Evolutionary conservation across 2,329 filamentous ascomycete species (phyloP), one percentile per base, ranked within the genome.

Genomic region (Ophiostoma fasciatum): DNA sequence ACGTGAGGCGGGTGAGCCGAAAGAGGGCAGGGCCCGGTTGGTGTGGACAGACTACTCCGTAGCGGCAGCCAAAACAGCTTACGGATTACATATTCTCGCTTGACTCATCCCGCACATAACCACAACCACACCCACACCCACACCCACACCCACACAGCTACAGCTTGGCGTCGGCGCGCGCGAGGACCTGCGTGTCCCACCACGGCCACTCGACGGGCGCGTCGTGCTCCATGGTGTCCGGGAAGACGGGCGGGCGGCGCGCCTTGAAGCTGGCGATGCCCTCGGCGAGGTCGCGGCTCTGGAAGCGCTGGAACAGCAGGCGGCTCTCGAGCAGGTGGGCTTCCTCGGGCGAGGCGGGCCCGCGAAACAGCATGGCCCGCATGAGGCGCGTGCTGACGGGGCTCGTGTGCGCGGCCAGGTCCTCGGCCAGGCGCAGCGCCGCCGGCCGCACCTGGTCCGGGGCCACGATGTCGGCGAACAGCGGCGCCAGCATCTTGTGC

Each of bases 281-380:
- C 51, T 83, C 79, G 25, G 64, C 65, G 35, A 77, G 71, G 47
- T 83, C 79, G 17, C 44, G 42, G 9, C 55, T 68, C 9, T 56
- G 58, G 52, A 75, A 74, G 39, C 79, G 40, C 44, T 76, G 71
- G 48, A 66, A 68, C 38, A 80, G 61, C n/a, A 81, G 53, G 42
- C 61, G 64, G 44, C 68, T 74, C 56, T 87, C 80, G 21, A 85
- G 56, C 44, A 83, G 53, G 59, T 83, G 78, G 37, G 78, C 71
- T 33, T 64, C 76, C 57, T 87, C 81, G 0, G 78, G 68, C 17
- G 64, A 71, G 14, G 57, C 61, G 0, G 64, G 60, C 25, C 65
- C 64, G 21, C 71, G 58, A 46, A 68, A 82, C 61, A 85, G 75
- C 60, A 87, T 54, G 48, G 83, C 79, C 49, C 71, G 69, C 68